Conservation (phyloP, 1,284 basidiomycete genomes). For the Ceratobasidium sp. region DNA sequence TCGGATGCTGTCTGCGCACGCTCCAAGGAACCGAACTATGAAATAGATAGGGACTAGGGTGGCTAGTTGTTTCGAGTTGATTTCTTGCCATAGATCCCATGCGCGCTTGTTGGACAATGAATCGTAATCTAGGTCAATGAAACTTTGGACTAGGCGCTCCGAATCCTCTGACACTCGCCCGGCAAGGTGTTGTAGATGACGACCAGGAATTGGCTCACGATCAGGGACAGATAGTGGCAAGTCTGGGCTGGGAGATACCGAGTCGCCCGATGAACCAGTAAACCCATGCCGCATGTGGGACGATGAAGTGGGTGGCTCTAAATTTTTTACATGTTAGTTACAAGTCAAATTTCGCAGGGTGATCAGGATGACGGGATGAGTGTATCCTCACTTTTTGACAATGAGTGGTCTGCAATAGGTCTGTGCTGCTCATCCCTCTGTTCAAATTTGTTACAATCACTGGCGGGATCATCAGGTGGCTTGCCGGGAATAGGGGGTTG, state of each 20-base stretch:
- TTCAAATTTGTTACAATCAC: not conserved
- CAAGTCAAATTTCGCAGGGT: not conserved
- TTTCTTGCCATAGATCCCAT: constrained; percentile 29
- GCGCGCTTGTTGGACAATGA: constrained; percentile 3
- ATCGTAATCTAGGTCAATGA: constrained; percentile 8
- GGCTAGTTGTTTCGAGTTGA: constrained; percentile 11
- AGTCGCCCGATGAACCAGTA: not conserved
- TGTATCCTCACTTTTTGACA: not conserved
- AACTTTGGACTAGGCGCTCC: not conserved
- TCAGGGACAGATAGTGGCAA: not conserved
- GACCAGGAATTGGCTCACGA: too few species aligned
- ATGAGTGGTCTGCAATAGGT: not conserved
- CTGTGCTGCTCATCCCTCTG: not conserved
- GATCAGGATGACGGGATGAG: not conserved
- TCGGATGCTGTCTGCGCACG: constrained; percentile 9
- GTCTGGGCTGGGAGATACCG: not conserved
- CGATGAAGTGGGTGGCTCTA: not conserved
- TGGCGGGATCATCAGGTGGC: constrained; percentile 1
- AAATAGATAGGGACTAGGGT: constrained; percentile 19
- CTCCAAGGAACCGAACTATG: constrained; percentile 19
- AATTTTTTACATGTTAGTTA: not conserved
- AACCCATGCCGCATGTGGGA: too few species aligned
- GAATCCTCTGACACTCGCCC: not conserved
- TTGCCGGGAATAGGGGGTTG: not conserved
- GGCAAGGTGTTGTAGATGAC: not conserved